Conservation (phyloP, 2,329 filamentous ascomycete species). For the Colletotrichum sansevieriae region DNA sequence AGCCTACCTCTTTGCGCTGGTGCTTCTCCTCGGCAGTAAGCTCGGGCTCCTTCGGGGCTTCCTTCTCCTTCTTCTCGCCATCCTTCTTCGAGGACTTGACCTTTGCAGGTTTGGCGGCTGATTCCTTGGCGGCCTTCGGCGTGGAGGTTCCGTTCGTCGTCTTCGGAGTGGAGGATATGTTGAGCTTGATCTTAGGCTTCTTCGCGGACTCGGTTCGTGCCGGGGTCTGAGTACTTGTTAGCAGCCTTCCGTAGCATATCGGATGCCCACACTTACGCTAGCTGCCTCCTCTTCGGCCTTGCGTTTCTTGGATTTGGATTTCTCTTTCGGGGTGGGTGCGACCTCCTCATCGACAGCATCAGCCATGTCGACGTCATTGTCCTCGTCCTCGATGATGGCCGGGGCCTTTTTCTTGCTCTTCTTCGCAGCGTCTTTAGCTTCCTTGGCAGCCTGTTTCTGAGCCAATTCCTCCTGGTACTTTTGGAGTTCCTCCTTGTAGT, state of each 20-base stretch:
- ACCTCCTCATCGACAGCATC: constrained; percentile 68
- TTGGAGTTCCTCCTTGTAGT: constrained; percentile 86
- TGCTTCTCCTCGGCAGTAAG: constrained; percentile 69
- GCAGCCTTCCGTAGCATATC: neutral
- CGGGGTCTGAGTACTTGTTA: constrained; percentile 58
- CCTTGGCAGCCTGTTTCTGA: constrained; percentile 65
- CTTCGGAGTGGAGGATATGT: constrained; percentile 76
- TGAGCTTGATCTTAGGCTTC: constrained; percentile 77
- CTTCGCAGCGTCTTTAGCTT: constrained; percentile 62
- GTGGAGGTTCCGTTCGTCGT: constrained; percentile 71
- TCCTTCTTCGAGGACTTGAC: constrained; percentile 68
- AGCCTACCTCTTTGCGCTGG: constrained; percentile 69
- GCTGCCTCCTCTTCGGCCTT: constrained; percentile 85
- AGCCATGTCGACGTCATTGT: constrained; percentile 73
- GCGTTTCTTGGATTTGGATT: constrained; percentile 81
- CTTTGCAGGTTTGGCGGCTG: constrained; percentile 65
- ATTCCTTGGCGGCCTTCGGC: constrained; percentile 67
- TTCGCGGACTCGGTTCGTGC: constrained; percentile 73
- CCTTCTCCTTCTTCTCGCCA: constrained; percentile 69
- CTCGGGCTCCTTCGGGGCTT: constrained; percentile 67
- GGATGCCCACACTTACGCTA: constrained; percentile 55
- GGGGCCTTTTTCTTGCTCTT: constrained; percentile 62
- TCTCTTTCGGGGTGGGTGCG: constrained; percentile 74
- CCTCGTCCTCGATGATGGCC: constrained; percentile 66
- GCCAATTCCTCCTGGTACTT: constrained; percentile 76